Evolutionary conservation across 257 asterid genomes (phyloP).

Genomic region (Solanum medicagineum): DNA sequence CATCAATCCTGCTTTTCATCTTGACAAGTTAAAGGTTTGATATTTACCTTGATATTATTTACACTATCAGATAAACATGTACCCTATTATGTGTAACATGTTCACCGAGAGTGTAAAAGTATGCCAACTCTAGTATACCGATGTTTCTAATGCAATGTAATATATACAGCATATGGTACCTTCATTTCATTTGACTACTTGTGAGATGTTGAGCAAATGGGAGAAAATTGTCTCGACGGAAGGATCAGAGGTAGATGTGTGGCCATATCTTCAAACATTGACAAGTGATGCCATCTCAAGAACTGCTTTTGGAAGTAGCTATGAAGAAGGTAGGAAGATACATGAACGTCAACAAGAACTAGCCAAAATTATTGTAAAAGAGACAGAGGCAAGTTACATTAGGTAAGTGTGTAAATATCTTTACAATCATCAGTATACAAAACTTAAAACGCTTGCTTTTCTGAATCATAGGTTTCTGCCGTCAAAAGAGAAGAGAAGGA

Average conservation of each 20-base stretch:
- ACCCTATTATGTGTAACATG: background rate
- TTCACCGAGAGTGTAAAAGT: background rate
- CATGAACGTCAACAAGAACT: slow-evolving; percentile 13
- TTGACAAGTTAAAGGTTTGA: slow-evolving; percentile 17
- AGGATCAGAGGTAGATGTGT: slow-evolving; percentile 12
- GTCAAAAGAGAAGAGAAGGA: slow-evolving; percentile 4
- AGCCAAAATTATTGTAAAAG: background rate
- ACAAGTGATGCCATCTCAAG: slow-evolving; percentile 17
- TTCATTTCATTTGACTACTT: background rate
- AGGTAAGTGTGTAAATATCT: background rate
- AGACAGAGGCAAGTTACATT: background rate
- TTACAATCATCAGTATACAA: background rate
- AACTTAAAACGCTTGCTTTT: background rate
- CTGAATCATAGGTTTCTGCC: background rate
- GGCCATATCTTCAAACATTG: slow-evolving; percentile 9
- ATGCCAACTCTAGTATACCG: background rate
- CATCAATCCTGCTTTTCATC: slow-evolving; percentile 13
- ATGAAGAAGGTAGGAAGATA: slow-evolving; percentile 7
- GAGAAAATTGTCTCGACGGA: background rate
- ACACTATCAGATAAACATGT: background rate
- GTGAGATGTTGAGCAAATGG: slow-evolving; percentile 14
- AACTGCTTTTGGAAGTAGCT: slow-evolving; percentile 17
- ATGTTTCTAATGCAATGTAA: background rate
- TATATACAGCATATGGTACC: slow-evolving; percentile 7
- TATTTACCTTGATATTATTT: background rate